Evolutionary conservation across 2,329 filamentous ascomycete genomes (phyloP).

Genomic region (Aspergillus calidoustus): DNA sequence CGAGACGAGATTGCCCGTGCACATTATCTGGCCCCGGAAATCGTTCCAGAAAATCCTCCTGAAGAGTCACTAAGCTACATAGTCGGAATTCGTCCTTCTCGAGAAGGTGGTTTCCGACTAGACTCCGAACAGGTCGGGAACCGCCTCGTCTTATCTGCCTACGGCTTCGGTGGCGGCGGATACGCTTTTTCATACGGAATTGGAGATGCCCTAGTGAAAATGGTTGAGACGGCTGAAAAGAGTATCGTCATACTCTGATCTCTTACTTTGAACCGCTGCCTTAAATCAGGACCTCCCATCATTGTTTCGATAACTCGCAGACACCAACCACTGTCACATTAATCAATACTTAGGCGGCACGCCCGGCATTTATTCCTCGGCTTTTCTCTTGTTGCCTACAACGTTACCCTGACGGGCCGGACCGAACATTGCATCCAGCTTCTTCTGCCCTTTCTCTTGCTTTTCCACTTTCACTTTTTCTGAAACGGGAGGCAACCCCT

Average conservation of each 20-base stretch:
- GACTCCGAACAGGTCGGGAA: conserved; percentile 34
- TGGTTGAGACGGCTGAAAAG: conserved; percentile 40
- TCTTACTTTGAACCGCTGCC: neutral
- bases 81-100: conserved; percentile 42
- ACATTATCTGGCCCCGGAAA: conserved; percentile 42
- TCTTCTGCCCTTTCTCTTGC: conserved; percentile 38
- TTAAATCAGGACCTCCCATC: neutral
- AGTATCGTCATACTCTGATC: conserved; percentile 33
- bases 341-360: neutral
- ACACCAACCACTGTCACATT: neutral
- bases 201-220: conserved; percentile 39
- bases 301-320: neutral
- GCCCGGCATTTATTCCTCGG: neutral
- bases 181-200: conserved; percentile 46
- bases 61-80: conserved; percentile 38
- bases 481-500: conserved; percentile 39
- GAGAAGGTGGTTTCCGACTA: conserved; percentile 41
- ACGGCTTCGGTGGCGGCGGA: conserved; percentile 45
- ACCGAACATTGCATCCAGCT: conserved; percentile 36
- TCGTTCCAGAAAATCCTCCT: conserved; percentile 38
- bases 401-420: conserved; percentile 11
- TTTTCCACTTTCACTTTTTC: conserved; percentile 40
- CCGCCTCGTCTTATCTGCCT: conserved; percentile 39
- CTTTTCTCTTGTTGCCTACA: conserved; percentile 27
- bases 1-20: conserved; percentile 46